These are phyloP conservation scores for Glarea lozoyensis DNA, from an alignment of 495 filamentous ascomycete species.

Conservation along the genomic window DNA sequence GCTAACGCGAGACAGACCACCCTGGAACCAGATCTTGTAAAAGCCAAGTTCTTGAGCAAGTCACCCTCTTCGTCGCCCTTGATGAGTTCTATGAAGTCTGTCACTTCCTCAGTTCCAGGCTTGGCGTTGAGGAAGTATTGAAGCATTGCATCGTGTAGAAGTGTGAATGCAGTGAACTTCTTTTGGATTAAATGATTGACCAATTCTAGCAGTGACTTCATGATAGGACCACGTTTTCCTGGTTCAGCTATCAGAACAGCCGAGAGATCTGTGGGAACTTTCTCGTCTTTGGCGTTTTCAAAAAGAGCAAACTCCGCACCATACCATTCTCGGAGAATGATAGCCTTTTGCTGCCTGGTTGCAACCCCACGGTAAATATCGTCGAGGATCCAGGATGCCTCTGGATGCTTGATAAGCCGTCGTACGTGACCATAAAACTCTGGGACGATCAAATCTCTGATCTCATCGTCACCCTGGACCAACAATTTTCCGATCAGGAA, in stretches of 20 bases:
- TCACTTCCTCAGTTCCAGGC: conserved; percentile 65
- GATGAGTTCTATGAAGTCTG: conserved; percentile 80
- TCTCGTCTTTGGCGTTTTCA: conserved; percentile 35
- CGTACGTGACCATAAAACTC: conserved; percentile 92
- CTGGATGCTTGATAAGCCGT: conserved; percentile 88
- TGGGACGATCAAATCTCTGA: conserved; percentile 75
- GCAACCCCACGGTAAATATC: conserved; percentile 87
- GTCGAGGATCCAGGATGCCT: conserved; percentile 94
- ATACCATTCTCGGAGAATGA: conserved; percentile 91
- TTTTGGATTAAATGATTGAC: conserved; percentile 91
- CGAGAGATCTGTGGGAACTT: conserved; percentile 45
- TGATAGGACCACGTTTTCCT: conserved; percentile 76
- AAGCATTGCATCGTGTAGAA: conserved; percentile 95
- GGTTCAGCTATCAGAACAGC: conserved; percentile 65
- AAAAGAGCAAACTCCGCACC: conserved; percentile 88
- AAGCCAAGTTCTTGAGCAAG: conserved; percentile 86
- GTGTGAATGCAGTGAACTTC: conserved; percentile 88
- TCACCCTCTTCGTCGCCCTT: conserved; percentile 87
- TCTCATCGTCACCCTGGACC: conserved; percentile 76
- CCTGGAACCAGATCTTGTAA: conserved; percentile 79
- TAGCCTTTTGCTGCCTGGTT: conserved; percentile 71
- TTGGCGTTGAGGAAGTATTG: conserved; percentile 84
- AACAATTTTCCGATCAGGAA: conserved; percentile 93
- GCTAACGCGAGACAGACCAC: conserved; percentile 76
- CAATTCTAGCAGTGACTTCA: conserved; percentile 74